phyloP scores from a whole-genome alignment of 1,139 yeast species.

The Yamadazyma buinensis region DNA sequence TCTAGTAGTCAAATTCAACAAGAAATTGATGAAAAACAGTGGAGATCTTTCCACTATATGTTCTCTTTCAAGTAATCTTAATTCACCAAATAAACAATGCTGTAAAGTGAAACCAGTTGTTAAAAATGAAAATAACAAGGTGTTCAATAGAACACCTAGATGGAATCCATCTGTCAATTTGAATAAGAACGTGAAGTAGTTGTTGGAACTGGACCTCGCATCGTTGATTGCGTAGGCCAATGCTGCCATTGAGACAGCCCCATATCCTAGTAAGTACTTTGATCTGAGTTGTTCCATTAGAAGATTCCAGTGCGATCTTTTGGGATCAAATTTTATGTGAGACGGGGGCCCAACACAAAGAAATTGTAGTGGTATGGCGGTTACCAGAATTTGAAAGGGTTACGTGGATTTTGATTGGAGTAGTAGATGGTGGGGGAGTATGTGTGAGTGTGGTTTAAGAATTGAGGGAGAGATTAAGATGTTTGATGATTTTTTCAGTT shows the following conservation, averaged over 20 bases:
- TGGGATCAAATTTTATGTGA: too few species aligned
- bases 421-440: too few species aligned
- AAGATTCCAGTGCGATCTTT: too few species aligned
- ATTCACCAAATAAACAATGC: constrained; percentile 63
- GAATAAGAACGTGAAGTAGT: constrained; percentile 25
- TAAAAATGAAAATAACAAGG: constrained; percentile 32
- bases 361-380: too few species aligned
- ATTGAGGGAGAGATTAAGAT: too few species aligned
- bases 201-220: constrained; percentile 24
- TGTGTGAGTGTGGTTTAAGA: too few species aligned
- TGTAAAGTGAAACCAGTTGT: constrained; percentile 44
- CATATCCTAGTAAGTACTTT: constrained; percentile 24
- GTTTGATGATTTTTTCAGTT: too few species aligned
- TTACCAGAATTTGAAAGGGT: too few species aligned
- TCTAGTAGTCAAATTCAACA: constrained; percentile 57
- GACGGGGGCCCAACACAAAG: too few species aligned
- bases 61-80: constrained; percentile 73
- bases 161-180: constrained; percentile 35
- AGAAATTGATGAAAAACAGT: constrained; percentile 50
- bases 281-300: not conserved
- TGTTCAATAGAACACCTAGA: constrained; percentile 29
- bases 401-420: too few species aligned
- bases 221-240: constrained; percentile 26
- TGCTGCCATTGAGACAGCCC: constrained; percentile 20
- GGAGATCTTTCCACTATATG: constrained; percentile 71